Base-by-base conservation (phyloP, 1,284 basidiomycete species). In the Sporisorium reilianum region DNA sequence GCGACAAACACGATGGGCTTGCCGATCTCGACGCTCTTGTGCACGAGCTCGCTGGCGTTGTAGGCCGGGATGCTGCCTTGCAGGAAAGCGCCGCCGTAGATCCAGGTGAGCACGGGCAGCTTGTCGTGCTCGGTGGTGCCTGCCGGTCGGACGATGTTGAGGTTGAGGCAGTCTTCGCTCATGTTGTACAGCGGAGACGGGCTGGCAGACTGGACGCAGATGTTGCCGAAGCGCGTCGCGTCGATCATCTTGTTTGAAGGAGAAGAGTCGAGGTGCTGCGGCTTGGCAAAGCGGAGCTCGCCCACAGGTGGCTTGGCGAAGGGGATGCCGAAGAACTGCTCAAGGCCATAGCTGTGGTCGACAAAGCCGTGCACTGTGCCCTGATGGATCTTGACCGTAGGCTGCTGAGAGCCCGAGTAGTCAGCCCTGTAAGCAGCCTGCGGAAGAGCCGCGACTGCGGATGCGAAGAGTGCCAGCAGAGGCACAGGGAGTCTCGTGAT, bases 1-100 rank as follows among this genome's bases (percentile, higher is more conserved):
- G 71, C 58, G 12, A 71, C 77, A 49, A 68, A 69, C 7, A 80
- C 57, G 28, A 80, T 69, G 7, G 79, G 79, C 30, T 77, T 70
- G 23, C 66, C 65, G 10, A 65, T 49, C 32, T 58, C 49, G 18
- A 64, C 64, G 22, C 62, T 58, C 51, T 58, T 51, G 26, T 68
- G 51, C 49, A 80, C 64, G 26, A 80, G 49, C 26, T 71, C 57
- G 49, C 67, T 78, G 6, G 66, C 74, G 28, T 78, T 73, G 57
- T 60, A 70, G 14, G 22, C 8, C 0, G 62, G 54, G 6, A 57
- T 57, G 44, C 41, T 53, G 10, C 75, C 75, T 26, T 26, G 14
- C 14, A 53, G n/a, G 51, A 76, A 73, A 3, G 62, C 62, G 14
- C 75, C 77, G 7, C 72, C 77, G 41, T 77, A 70, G 40, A 73